Conservation (phyloP, 306 rosid species). For the Medicago truncatula region DNA sequence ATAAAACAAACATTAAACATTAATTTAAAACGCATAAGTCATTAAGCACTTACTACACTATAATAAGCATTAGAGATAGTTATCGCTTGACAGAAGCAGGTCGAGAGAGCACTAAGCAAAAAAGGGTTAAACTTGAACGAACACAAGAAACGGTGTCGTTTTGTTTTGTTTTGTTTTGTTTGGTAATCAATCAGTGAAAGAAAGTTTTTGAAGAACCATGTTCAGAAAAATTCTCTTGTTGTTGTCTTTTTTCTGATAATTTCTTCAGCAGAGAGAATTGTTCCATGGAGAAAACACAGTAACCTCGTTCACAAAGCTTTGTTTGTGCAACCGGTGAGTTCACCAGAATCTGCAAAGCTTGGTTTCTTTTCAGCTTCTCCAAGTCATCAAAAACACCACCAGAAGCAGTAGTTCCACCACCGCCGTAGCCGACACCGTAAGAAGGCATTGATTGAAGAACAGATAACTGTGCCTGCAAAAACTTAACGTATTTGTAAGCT, state of each 20-base stretch:
- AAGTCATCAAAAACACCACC: conserved; percentile 47
- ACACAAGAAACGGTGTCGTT: background rate
- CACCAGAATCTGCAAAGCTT: conserved; percentile 70
- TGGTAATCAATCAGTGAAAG: too few relatives aligned
- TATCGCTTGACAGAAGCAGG: background rate
- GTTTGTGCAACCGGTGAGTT: conserved; percentile 85
- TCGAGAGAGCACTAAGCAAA: background rate
- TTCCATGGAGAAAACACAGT: conserved; percentile 72
- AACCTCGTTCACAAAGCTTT: conserved; percentile 59
- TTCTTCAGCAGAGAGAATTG: conserved; percentile 57
- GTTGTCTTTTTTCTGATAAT: conserved; percentile 32
- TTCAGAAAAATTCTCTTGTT: conserved; percentile 9
- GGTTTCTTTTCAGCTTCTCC: conserved; percentile 64
- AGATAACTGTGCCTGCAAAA: conserved; percentile 70
- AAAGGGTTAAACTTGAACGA: background rate
- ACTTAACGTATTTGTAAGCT: conserved; percentile 74
- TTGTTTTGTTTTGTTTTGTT: too few relatives aligned
- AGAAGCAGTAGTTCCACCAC: background rate
- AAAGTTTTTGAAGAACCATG: conserved; percentile 33
- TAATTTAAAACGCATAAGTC: background rate
- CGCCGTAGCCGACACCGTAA: background rate
- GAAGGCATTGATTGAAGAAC: conserved; percentile 74
- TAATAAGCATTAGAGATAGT: background rate
- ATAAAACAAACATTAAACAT: background rate
- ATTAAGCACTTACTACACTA: background rate